Conservation (phyloP, 129 eudicot species). For the Chrysanthemum makinoi region DNA sequence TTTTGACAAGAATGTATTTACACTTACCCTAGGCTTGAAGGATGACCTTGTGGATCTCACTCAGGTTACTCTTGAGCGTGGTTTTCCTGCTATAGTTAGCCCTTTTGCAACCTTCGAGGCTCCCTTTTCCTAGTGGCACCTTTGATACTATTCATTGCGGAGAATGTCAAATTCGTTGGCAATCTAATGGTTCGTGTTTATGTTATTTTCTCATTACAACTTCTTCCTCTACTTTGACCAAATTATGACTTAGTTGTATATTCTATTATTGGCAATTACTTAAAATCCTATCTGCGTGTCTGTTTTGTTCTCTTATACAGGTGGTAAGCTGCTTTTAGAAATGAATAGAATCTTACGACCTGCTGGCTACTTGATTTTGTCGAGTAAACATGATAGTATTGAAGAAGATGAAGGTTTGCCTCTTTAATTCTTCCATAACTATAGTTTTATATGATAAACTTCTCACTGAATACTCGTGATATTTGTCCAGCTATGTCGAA, state of each 20-base stretch:
- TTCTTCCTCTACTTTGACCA: not conserved
- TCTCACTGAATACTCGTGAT: slow-evolving; percentile 10
- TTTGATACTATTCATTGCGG: slow-evolving; percentile 94
- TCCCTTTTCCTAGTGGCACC: slow-evolving; percentile 92
- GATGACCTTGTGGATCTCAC: slow-evolving; percentile 87
- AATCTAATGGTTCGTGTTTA: slow-evolving; percentile 60
- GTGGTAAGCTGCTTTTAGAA: slow-evolving; percentile 82
- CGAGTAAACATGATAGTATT: slow-evolving; percentile 73
- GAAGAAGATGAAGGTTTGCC: slow-evolving; percentile 90
- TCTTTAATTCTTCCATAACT: not conserved
- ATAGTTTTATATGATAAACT: not conserved
- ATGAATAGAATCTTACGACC: slow-evolving; percentile 92
- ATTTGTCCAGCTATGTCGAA: slow-evolving; percentile 64
- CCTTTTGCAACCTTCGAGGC: slow-evolving; percentile 75
- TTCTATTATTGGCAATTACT: not conserved
- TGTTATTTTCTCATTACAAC: not conserved
- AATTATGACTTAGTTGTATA: not conserved
- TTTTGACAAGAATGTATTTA: slow-evolving; percentile 61
- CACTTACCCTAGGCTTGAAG: slow-evolving; percentile 82
- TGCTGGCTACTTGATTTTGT: slow-evolving; percentile 82
- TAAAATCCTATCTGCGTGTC: not conserved
- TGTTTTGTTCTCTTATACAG: slow-evolving; percentile 34
- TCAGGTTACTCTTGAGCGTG: slow-evolving; percentile 94
- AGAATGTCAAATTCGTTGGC: slow-evolving; percentile 85
- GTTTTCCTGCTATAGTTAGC: slow-evolving; percentile 78